These are phyloP conservation scores for Calonectria multiphialidica DNA, from an alignment of 2,329 filamentous ascomycete genomes.

Conservation along the genomic window DNA sequence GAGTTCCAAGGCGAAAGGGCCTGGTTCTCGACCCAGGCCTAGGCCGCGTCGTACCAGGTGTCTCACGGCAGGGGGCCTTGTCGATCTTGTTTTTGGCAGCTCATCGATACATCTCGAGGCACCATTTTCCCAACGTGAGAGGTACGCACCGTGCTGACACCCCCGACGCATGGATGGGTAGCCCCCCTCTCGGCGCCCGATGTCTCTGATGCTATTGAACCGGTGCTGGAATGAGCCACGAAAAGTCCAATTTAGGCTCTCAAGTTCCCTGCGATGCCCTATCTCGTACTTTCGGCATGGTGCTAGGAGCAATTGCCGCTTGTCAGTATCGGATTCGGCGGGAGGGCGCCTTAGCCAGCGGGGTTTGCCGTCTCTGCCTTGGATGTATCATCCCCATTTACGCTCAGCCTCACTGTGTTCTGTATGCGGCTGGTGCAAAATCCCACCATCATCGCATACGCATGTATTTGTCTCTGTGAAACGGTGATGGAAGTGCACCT, in stretches of 20 bases:
- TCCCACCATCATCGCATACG: neutral
- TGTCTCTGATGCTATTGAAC: neutral
- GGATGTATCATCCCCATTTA: neutral
- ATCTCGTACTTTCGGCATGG: neutral
- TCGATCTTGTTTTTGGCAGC: slow-evolving; percentile 51
- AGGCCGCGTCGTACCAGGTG: neutral
- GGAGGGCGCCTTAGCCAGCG: neutral
- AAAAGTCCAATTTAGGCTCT: neutral
- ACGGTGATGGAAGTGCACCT: neutral
- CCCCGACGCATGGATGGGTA: neutral
- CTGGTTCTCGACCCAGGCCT: neutral
- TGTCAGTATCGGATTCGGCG: neutral
- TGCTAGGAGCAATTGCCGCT: neutral
- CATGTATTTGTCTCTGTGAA: neutral
- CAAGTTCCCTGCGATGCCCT: neutral
- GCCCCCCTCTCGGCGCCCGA: neutral
- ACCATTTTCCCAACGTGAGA: neutral
- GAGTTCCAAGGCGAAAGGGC: neutral
- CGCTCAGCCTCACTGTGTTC: neutral
- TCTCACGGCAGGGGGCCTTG: neutral
- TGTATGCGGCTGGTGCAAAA: neutral
- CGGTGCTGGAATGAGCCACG: neutral
- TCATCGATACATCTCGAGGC: slow-evolving; percentile 43
- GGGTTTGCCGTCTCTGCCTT: neutral
- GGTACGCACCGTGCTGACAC: neutral